These are phyloP conservation scores for Vaccinium vitisidaea DNA, from an alignment of 148 eudicot genomes.

Conservation along the genomic window DNA sequence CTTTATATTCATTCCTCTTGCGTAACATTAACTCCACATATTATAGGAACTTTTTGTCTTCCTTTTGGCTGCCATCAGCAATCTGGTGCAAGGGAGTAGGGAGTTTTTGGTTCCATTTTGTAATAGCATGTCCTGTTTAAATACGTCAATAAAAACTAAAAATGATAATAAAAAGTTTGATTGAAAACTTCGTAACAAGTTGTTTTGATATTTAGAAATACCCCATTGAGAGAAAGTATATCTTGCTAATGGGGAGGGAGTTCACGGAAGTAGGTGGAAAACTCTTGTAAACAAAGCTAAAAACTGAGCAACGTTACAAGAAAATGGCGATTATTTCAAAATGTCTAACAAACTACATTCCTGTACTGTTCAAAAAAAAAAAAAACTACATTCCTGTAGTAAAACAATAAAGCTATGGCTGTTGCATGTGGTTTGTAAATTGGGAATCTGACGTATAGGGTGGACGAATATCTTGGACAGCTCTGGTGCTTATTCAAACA, in stretches of 20 bases:
- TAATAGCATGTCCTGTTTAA: background rate
- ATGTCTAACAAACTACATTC: background rate
- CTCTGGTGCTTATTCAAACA: background rate
- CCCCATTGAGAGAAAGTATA: background rate
- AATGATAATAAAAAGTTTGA: background rate
- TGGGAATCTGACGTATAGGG: background rate
- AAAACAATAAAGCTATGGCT: background rate
- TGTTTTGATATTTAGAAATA: background rate
- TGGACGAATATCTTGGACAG: background rate
- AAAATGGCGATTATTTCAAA: background rate
- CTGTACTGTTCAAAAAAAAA: too few species aligned
- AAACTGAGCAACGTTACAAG: background rate
- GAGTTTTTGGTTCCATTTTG: background rate
- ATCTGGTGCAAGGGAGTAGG: background rate
- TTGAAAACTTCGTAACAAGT: background rate
- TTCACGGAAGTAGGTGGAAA: background rate
- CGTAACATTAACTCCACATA: background rate
- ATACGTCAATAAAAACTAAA: background rate
- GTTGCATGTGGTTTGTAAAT: background rate
- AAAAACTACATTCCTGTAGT: background rate
- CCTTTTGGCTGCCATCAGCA: background rate
- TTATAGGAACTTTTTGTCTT: background rate
- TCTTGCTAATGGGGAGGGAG: background rate
- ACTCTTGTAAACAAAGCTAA: background rate
- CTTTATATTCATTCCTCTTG: background rate